Evolutionary conservation across 176 grass and related monocot genomes (phyloP).

Genomic region (Rhipidocladum racemiflorum): DNA sequence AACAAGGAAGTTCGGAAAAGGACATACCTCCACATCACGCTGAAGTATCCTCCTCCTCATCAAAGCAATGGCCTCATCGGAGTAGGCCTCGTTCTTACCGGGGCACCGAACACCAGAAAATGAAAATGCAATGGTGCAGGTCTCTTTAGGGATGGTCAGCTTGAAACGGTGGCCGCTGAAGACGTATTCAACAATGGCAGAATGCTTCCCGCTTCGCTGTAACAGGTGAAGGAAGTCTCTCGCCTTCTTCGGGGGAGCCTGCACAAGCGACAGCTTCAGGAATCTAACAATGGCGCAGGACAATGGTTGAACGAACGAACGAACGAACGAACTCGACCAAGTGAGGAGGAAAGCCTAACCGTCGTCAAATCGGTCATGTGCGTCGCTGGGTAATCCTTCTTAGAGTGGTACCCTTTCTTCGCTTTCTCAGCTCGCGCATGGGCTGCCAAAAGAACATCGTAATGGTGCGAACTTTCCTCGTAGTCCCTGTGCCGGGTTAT

Average conservation of each 20-base stretch:
- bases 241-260: constrained; percentile 80
- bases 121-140: constrained; percentile 85
- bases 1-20: neutral
- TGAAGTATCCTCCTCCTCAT: constrained; percentile 68
- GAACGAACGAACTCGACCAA: neutral
- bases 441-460: constrained; percentile 79
- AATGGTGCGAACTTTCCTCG: constrained; percentile 88
- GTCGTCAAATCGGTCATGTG: constrained; percentile 86
- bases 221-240: constrained; percentile 91
- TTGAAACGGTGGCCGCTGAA: constrained; percentile 95
- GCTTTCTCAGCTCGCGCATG: constrained; percentile 79
- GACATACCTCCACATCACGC: constrained; percentile 56
- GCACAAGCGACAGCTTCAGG: neutral
- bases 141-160: constrained; percentile 90
- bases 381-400: constrained; percentile 62
- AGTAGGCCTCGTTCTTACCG: constrained; percentile 53
- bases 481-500: constrained; percentile 80
- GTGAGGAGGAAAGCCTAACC: constrained; percentile 28
- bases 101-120: constrained; percentile 68
- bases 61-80: constrained; percentile 53
- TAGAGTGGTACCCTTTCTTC: constrained; percentile 81
- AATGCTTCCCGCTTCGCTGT: constrained; percentile 62
- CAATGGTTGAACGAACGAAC: neutral
- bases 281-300: neutral
- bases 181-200: constrained; percentile 88